Percentiles rank a stretch among this genome's conserved stretches.
These are phyloP conservation scores for Dendryphion nanum DNA, from an alignment of 2,329 filamentous ascomycete species.

Conservation along the genomic window DNA sequence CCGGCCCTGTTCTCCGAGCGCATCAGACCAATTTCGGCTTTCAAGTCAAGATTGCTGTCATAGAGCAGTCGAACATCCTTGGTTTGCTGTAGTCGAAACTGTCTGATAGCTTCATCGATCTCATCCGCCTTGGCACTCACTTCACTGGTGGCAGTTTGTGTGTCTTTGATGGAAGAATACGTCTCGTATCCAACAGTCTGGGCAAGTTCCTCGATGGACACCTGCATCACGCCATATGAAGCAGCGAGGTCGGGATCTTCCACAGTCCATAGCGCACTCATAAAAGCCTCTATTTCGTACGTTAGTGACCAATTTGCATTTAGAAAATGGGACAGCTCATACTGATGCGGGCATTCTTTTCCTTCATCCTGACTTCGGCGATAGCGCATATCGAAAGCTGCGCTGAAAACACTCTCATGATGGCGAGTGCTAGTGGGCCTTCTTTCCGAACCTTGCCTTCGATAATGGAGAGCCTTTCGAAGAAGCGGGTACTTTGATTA, in stretches of 20 bases:
- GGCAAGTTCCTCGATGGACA: slow-evolving; percentile 10
- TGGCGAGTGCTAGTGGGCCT: slow-evolving; percentile 32
- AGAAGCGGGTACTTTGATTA: slow-evolving; percentile 39
- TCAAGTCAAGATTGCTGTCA: slow-evolving; percentile 2
- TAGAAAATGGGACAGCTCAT: too few relatives aligned
- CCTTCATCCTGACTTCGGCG: slow-evolving; percentile 28
- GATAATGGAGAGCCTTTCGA: slow-evolving; percentile 35
- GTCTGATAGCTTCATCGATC: slow-evolving; percentile 5
- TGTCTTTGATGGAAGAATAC: slow-evolving; percentile 6
- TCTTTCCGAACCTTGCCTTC: slow-evolving; percentile 31
- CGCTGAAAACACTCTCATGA: slow-evolving; percentile 40
- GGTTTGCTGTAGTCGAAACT: slow-evolving; percentile 1
- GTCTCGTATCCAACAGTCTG: slow-evolving; percentile 9
- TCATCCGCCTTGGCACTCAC: slow-evolving; percentile 2
- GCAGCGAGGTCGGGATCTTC: slow-evolving; percentile 10
- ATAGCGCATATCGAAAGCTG: slow-evolving; percentile 33
- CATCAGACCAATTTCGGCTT: slow-evolving; percentile 1
- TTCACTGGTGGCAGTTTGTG: slow-evolving; percentile 1
- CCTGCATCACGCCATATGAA: slow-evolving; percentile 12
- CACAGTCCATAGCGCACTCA: slow-evolving; percentile 13
- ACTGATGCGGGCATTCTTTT: slow-evolving; percentile 29
- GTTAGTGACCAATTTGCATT: slow-evolving; percentile 24
- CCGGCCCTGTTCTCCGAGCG: background rate
- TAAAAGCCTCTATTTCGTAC: slow-evolving; percentile 7
- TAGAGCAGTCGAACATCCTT: slow-evolving; percentile 5